Evolutionary conservation across 202 grass and related monocot genomes (phyloP).

Genomic region (Digitaria exilis): DNA sequence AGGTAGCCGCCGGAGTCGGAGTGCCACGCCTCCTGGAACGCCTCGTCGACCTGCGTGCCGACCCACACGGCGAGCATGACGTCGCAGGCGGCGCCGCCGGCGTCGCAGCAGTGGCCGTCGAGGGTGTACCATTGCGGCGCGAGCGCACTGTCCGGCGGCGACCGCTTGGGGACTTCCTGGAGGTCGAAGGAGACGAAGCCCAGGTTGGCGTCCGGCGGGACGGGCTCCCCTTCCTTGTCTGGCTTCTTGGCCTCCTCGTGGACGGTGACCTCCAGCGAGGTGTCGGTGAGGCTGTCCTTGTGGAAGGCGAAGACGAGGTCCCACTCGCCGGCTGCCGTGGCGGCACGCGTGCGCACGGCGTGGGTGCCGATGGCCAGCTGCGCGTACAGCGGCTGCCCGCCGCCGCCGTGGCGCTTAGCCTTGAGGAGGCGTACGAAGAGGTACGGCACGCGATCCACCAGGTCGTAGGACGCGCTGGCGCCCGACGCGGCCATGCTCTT

Average conservation of each 20-base stretch:
- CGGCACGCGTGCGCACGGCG: conserved; percentile 60
- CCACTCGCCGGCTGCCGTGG: conserved; percentile 63
- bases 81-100: conserved; percentile 47
- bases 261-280: conserved; percentile 76
- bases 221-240: conserved; percentile 43
- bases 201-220: conserved; percentile 45
- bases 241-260: conserved; percentile 65
- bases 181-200: conserved; percentile 84
- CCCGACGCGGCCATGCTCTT: conserved; percentile 48
- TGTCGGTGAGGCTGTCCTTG: conserved; percentile 83
- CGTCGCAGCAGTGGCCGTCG: conserved; percentile 50
- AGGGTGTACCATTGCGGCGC: conserved; percentile 99
- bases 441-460: conserved; percentile 84
- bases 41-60: conserved; percentile 93
- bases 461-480: conserved; percentile 65
- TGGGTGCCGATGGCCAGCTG: conserved; percentile 81
- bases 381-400: conserved; percentile 53
- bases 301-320: conserved; percentile 98
- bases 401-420: conserved; percentile 58
- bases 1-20: conserved; percentile 86
- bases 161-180: conserved; percentile 81
- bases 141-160: conserved; percentile 82
- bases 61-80: conserved; percentile 96
- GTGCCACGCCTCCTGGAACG: conserved; percentile 97
- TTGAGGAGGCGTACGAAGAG: conserved; percentile 96